phyloP scores from a whole-genome alignment of 371 early-diverging fungal genomes.

The Aphelidium insulamus region DNA sequence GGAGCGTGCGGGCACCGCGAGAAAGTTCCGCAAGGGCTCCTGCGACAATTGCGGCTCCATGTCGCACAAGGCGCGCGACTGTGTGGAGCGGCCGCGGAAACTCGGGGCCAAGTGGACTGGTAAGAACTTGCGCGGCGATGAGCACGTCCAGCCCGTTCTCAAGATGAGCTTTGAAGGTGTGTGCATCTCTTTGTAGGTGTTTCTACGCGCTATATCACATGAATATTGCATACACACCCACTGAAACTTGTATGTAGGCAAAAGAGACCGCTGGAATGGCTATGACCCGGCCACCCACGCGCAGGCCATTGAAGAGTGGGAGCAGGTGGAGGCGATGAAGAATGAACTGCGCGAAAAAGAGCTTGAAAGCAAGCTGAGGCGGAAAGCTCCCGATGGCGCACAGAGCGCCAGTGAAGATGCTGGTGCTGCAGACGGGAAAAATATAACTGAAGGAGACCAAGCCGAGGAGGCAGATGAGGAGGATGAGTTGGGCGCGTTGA shows the following conservation, averaged over 20 bases:
- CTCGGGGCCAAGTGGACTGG: conserved; percentile 74
- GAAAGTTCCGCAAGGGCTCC: conserved; percentile 80
- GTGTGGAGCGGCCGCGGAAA: conserved; percentile 80
- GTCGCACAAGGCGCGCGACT: conserved; percentile 78
- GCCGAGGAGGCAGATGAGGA: conserved; percentile 1
- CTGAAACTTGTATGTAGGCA: conserved; percentile 89
- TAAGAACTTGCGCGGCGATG: conserved; percentile 33
- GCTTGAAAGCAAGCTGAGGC: conserved; percentile 24
- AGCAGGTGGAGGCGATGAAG: conserved; percentile 69
- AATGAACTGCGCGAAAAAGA: conserved; percentile 53
- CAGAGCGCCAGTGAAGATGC: conserved; percentile 2
- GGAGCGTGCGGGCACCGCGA: no score
- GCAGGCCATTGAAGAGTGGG: conserved; percentile 44
- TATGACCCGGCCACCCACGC: conserved; percentile 44
- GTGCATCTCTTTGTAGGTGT: no score
- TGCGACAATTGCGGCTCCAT: conserved; percentile 92
- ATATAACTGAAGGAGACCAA: not conserved
- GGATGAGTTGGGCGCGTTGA: no score
- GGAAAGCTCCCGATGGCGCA: no score
- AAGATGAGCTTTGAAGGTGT: conserved; percentile 49
- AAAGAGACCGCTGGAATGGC: conserved; percentile 93
- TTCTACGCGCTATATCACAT: no score
- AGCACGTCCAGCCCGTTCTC: conserved; percentile 60
- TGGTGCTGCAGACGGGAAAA: not conserved
- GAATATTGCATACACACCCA: no score